phyloP scores from a whole-genome alignment of 106 monocot genomes.

The Vanilla planifolia region DNA sequence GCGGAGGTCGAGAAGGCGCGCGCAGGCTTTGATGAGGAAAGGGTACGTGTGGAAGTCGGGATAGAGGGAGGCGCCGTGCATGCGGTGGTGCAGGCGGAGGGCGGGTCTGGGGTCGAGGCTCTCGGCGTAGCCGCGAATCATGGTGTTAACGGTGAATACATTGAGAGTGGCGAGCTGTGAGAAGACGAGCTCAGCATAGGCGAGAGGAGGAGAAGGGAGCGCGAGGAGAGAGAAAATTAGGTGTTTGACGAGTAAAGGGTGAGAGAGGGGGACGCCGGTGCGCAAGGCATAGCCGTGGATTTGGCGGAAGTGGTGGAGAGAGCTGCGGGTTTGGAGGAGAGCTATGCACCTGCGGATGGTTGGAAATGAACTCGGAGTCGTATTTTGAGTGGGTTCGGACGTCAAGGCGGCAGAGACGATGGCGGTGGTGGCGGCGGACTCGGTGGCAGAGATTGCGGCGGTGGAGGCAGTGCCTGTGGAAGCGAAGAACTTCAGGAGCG shows the following conservation, averaged over 20 bases:
- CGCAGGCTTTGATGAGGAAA: conserved; percentile 78
- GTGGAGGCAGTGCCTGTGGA: too few species aligned
- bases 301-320: conserved; percentile 33
- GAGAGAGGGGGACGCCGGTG: conserved; percentile 30
- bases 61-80: conserved; percentile 19
- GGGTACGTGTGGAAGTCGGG: conserved; percentile 90
- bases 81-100: conserved; percentile 38
- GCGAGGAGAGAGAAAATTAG: conserved; percentile 58
- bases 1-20: conserved; percentile 35
- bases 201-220: conserved; percentile 20
- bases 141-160: conserved; percentile 81
- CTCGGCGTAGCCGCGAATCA: conserved; percentile 63
- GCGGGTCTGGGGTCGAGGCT: conserved; percentile 44
- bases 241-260: conserved; percentile 58
- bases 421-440: background rate
- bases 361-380: background rate
- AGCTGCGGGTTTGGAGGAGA: conserved; percentile 35
- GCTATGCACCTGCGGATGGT: conserved; percentile 49
- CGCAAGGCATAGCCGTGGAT: conserved; percentile 65
- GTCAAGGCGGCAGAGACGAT: background rate
- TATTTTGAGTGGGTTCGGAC: background rate
- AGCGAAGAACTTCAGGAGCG: too few species aligned
- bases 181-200: conserved; percentile 48
- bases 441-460: background rate
- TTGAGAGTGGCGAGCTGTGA: conserved; percentile 32